phyloP scores from a whole-genome alignment of 2,329 filamentous ascomycete species.

The Diaporthe ampelina region DNA sequence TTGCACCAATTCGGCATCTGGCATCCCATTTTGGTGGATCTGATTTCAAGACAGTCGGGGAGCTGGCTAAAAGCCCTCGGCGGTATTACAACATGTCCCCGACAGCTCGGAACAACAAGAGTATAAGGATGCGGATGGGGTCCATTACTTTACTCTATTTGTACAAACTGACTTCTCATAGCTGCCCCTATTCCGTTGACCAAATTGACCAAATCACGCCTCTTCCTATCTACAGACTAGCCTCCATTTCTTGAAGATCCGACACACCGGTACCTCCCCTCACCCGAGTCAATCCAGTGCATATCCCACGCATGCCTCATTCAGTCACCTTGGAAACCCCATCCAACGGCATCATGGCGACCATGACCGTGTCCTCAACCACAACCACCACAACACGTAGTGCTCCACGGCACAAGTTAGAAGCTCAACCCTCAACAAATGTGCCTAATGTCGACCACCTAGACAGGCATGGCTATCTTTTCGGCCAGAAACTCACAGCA shows the following conservation, averaged over 20 bases:
- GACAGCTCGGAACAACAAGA: constrained; percentile 5
- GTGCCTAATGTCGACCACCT: constrained; percentile 47
- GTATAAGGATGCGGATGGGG: constrained; percentile 24
- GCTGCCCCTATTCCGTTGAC: constrained; percentile 9
- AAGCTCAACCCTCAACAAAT: constrained; percentile 1
- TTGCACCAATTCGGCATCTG: constrained; percentile 6
- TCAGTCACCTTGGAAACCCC: constrained; percentile 22
- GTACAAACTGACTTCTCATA: neutral
- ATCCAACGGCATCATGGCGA: constrained; percentile 33
- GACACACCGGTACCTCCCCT: neutral
- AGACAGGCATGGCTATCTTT: constrained; percentile 67
- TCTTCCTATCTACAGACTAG: neutral
- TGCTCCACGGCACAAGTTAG: constrained; percentile 23
- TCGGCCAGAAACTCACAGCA: constrained; percentile 68
- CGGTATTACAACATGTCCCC: constrained; percentile 2
- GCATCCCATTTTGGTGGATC: neutral
- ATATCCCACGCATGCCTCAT: constrained; percentile 17
- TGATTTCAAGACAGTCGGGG: constrained; percentile 2
- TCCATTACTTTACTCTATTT: constrained; percentile 18
- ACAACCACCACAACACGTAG: constrained; percentile 8
- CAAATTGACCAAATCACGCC: neutral
- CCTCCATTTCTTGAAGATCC: neutral
- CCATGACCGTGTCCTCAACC: constrained; percentile 37
- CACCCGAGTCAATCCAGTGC: neutral
- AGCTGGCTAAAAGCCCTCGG: neutral